Base-by-base conservation (phyloP, 2,329 filamentous ascomycete species). In the Sporothrix brasiliensis region DNA sequence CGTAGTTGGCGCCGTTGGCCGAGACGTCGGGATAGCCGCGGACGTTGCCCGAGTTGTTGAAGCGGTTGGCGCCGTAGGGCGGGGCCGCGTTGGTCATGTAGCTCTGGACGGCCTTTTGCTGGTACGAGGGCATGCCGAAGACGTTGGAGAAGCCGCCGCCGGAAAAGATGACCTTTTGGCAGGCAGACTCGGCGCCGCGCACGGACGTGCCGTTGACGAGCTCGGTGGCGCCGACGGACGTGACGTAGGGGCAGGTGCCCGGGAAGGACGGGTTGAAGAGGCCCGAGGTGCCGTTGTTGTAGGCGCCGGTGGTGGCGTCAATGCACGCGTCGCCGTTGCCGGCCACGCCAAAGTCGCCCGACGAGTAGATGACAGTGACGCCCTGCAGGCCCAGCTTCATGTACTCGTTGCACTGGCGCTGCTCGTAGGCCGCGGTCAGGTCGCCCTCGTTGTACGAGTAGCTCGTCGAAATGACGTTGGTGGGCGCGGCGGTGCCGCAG, bases 341-440 rank as follows among this genome's bases (percentile, higher is more conserved):
- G 30, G 79, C 80, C 19, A 84, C 81, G 63, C 83, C 85, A 56
- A 78, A 81, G 75, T 86, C 84, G n/a, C 84, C 84, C 3, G 81
- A 83, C 0, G 84, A 83, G 73, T 83, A 85, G 47, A 87, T 71
- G 19, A 88, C 77, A 1, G 82, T 82, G 13, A 85, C 80, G 24
- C 85, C 85, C 74, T 82, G 81, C 50, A 87, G 80, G 21, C 83
- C 85, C 2, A 87, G 81, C 78, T 88, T 87, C 81, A 87, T 82
- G 76, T 85, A 87, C 78, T 87, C 85, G 70, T 80, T 77, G 75
- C 85, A 87, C 76, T 88, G 85, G 3, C 86, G 79, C 65, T 79
- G 74, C 72, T 84, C 81, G 75, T 87, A 88, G 70, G 77, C 78
- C 6, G 79, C 78, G 0, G 83, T 81, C 9, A 84, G 77, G 67